These are phyloP conservation scores for Rhododendron williamsianum DNA, from an alignment of 148 eudicot genomes.

Conservation along the genomic window DNA sequence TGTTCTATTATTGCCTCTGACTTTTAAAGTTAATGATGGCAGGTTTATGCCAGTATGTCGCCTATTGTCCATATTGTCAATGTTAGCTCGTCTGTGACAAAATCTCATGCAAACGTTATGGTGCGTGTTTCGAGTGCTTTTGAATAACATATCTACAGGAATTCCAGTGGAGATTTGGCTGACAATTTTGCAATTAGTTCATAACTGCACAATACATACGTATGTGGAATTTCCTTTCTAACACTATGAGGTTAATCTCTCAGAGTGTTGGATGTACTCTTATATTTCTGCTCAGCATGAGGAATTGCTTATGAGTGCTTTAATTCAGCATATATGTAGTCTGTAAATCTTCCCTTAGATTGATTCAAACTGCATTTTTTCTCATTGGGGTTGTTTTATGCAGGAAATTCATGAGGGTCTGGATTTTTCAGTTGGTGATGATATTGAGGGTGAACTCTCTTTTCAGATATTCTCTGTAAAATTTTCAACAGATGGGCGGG, in stretches of 20 bases:
- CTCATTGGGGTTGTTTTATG: conserved; percentile 8
- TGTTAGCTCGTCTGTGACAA: conserved; percentile 53
- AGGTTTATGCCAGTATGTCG: conserved; percentile 90
- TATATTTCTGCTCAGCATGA: not conserved
- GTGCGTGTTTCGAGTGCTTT: conserved; percentile 31
- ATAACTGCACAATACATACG: not conserved
- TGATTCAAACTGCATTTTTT: not conserved
- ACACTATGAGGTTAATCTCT: conserved; percentile 1
- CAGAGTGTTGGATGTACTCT: not conserved
- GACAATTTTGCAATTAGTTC: not conserved
- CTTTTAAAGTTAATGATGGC: conserved; percentile 16
- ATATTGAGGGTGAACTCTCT: conserved; percentile 39
- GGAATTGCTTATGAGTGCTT: not conserved
- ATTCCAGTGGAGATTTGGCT: not conserved
- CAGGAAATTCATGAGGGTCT: conserved; percentile 94
- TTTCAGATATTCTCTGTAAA: conserved; percentile 84
- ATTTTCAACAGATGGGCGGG: conserved; percentile 82
- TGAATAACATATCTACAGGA: not conserved
- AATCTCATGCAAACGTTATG: conserved; percentile 80
- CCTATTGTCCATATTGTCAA: conserved; percentile 76
- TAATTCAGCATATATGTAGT: not conserved
- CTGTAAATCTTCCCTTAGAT: not conserved
- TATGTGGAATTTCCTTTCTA: not conserved
- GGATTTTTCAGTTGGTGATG: conserved; percentile 49
- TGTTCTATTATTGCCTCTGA: not conserved